A percentile compares a stretch with the other conserved stretches of the same genome.
These are phyloP conservation scores for Gynochthodes officinalis DNA, from an alignment of 257 asterid species.

Conservation along the genomic window DNA sequence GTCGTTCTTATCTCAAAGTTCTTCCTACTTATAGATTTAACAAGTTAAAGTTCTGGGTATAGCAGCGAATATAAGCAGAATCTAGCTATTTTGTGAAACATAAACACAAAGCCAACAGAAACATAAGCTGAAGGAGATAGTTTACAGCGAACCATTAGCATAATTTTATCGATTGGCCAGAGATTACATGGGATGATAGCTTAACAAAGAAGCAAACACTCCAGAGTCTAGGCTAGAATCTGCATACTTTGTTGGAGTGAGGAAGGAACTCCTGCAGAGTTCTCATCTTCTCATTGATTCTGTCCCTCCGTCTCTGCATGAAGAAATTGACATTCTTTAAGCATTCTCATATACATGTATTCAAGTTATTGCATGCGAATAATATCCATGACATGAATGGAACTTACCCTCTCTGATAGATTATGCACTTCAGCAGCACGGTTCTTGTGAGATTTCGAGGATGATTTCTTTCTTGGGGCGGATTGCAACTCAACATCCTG, in stretches of 20 bases:
- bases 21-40: too few relatives aligned
- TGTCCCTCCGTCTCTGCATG: slow-evolving; percentile 67
- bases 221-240: not conserved
- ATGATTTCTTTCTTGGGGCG: slow-evolving; percentile 48
- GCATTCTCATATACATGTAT: not conserved
- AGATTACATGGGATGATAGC: not conserved
- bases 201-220: not conserved
- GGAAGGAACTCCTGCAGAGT: slow-evolving; percentile 90
- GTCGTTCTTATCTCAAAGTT: too few relatives aligned
- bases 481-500: slow-evolving; percentile 70
- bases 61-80: too few relatives aligned
- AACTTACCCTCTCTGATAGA: slow-evolving; percentile 80
- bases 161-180: too few relatives aligned
- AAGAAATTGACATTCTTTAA: slow-evolving; percentile 1
- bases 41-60: too few relatives aligned
- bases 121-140: not conserved
- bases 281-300: slow-evolving; percentile 88
- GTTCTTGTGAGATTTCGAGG: slow-evolving; percentile 56
- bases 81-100: too few relatives aligned
- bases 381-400: not conserved
- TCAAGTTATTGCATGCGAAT: not conserved
- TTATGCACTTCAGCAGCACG: slow-evolving; percentile 91
- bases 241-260: slow-evolving; percentile 66
- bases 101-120: not conserved
- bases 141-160: not conserved